Percentiles rank a stretch among this genome's conserved stretches.
These are phyloP conservation scores for Kentomonas sorsogonicus DNA, from an alignment of 208 protist species.

Conservation along the genomic window DNA sequence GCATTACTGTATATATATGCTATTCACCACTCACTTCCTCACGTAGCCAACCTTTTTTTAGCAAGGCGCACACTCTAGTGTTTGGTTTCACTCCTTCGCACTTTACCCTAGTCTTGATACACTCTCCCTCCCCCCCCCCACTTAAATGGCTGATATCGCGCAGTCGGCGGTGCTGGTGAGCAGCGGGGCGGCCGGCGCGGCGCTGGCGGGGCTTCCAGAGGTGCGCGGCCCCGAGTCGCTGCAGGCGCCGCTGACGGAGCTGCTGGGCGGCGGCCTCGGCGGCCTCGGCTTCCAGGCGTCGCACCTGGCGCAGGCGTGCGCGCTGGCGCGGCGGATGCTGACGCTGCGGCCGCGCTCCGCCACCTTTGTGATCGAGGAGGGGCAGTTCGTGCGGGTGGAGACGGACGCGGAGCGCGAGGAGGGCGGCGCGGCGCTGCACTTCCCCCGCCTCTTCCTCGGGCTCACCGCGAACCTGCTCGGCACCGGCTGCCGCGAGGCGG, in stretches of 20 bases:
- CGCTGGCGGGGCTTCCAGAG: constrained; percentile 16
- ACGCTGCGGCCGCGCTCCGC: constrained; percentile 39
- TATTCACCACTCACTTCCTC: no score
- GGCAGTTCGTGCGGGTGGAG: constrained; percentile 42
- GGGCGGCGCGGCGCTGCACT: constrained; percentile 14
- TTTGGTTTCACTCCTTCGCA: no score
- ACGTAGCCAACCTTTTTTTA: no score
- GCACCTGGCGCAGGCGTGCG: constrained; percentile 48
- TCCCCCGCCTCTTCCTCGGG: constrained; percentile 67
- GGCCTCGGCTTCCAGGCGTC: constrained; percentile 75
- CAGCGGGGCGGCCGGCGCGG: constrained; percentile 17
- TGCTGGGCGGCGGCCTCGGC: constrained; percentile 28
- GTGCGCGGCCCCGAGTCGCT: constrained; percentile 43
- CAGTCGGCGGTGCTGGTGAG: constrained; percentile 45
- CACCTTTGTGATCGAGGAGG: constrained; percentile 41
- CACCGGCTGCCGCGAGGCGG: constrained; percentile 74
- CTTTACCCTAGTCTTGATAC: no score
- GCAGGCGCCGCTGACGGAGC: constrained; percentile 21
- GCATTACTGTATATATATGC: no score
- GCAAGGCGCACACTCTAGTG: no score
- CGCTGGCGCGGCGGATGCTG: constrained; percentile 52
- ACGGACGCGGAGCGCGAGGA: constrained; percentile 15
- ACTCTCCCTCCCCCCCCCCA: no score
- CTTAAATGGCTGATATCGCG: constrained; percentile 49
- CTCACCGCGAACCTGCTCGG: constrained; percentile 74